phyloP scores from a whole-genome alignment of 2,329 filamentous ascomycete genomes.

The Aureobasidium pullulans region DNA sequence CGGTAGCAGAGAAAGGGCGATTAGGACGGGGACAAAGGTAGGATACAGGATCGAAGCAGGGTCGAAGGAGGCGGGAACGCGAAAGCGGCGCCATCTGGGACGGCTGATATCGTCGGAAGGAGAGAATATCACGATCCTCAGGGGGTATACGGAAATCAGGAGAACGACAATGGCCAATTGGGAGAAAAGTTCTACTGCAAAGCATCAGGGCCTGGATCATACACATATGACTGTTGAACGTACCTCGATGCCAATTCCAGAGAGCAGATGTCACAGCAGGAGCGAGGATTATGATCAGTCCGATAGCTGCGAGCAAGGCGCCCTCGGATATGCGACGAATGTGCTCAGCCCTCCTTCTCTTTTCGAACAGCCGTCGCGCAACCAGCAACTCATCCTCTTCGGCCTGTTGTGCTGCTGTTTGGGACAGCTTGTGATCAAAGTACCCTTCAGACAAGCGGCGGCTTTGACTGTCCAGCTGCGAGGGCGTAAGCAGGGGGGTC shows the following conservation, averaged over 20 bases:
- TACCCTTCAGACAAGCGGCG: constrained; percentile 30
- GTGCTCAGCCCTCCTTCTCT: constrained; percentile 82
- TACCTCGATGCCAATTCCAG: constrained; percentile 35
- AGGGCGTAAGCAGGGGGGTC: constrained; percentile 39
- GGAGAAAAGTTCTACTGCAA: constrained; percentile 33
- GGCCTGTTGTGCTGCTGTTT: constrained; percentile 24
- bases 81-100: constrained; percentile 30
- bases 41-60: constrained; percentile 89
- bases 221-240: constrained; percentile 20
- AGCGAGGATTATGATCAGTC: constrained; percentile 38
- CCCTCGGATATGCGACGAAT: constrained; percentile 57
- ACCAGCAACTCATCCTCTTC: constrained; percentile 37
- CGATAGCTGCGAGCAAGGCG: constrained; percentile 46
- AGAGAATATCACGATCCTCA: constrained; percentile 26
- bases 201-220: not conserved
- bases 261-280: constrained; percentile 23
- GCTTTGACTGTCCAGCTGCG: constrained; percentile 41
- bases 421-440: constrained; percentile 23
- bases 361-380: constrained; percentile 65
- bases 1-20: constrained; percentile 65
- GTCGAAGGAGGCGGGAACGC: constrained; percentile 73
- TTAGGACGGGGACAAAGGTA: constrained; percentile 64
- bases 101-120: not conserved
- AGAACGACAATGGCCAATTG: constrained; percentile 29
- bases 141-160: constrained; percentile 30